Conservation (phyloP, 1,139 yeast genomes). For the Sugiyamaella grinbergsii region DNA sequence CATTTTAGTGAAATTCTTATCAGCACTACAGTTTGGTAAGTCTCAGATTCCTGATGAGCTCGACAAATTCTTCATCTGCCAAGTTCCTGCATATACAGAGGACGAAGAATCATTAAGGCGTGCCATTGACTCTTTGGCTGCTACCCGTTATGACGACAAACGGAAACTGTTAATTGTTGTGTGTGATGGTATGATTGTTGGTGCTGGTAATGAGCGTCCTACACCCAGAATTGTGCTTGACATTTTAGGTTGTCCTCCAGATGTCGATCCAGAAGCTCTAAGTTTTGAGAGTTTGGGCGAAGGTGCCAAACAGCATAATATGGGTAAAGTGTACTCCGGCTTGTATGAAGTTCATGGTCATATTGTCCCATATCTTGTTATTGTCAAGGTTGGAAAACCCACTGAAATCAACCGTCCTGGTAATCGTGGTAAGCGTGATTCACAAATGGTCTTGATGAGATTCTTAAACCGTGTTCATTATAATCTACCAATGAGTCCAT, state of each 20-base stretch:
- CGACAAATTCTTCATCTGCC: constrained; percentile 47
- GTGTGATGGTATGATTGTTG: constrained; percentile 50
- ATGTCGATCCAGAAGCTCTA: constrained; percentile 45
- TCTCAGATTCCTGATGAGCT: constrained; percentile 43
- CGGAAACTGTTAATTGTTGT: constrained; percentile 45
- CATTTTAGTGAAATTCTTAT: constrained; percentile 44
- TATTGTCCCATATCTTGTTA: constrained; percentile 47
- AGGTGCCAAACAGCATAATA: constrained; percentile 46
- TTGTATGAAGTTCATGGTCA: constrained; percentile 49
- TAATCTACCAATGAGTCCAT: constrained; percentile 46
- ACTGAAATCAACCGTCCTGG: constrained; percentile 48
- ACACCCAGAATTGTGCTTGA: constrained; percentile 49
- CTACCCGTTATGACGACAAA: constrained; percentile 46
- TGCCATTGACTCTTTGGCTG: constrained; percentile 48
- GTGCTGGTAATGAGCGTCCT: constrained; percentile 48
- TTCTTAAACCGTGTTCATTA: constrained; percentile 48
- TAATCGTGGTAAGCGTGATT: constrained; percentile 50
- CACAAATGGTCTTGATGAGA: constrained; percentile 47
- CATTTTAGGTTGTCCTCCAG: constrained; percentile 45
- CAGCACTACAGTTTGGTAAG: constrained; percentile 46
- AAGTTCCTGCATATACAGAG: constrained; percentile 49
- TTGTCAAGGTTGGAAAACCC: constrained; percentile 49
- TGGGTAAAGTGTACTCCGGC: constrained; percentile 47
- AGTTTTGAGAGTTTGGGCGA: constrained; percentile 47
- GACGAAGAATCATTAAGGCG: constrained; percentile 47